Evolutionary conservation across 805 yeast species (phyloP).

Genomic region (Wilhelminamyces savonicus): DNA sequence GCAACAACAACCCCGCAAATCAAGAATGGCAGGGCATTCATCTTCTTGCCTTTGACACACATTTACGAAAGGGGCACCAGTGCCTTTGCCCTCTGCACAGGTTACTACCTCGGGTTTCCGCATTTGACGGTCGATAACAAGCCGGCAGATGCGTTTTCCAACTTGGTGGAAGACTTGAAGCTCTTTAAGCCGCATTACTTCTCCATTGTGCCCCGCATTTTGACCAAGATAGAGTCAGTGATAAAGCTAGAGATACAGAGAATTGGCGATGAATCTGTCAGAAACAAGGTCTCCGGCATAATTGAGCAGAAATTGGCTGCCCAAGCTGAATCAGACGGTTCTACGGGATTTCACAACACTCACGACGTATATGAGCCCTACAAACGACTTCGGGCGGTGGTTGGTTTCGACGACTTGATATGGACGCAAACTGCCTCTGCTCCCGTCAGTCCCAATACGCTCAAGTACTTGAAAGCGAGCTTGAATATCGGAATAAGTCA

Average conservation of each 20-base stretch:
- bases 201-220: slow-evolving; percentile 33
- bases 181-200: slow-evolving; percentile 21
- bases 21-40: slow-evolving; percentile 10
- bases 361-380: slow-evolving; percentile 12
- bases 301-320: slow-evolving; percentile 4
- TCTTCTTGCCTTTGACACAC: slow-evolving; percentile 54
- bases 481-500: slow-evolving; percentile 13
- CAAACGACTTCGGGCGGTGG: slow-evolving; percentile 3
- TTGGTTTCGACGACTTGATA: slow-evolving; percentile 12
- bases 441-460: slow-evolving; percentile 17
- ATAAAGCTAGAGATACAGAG: slow-evolving; percentile 27
- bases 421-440: slow-evolving; percentile 28
- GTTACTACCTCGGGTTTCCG: slow-evolving; percentile 50
- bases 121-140: slow-evolving; percentile 8
- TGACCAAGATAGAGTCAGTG: slow-evolving; percentile 34
- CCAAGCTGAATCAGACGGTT: slow-evolving; percentile 6
- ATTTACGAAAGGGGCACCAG: slow-evolving; percentile 47
- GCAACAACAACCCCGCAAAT: slow-evolving; percentile 16
- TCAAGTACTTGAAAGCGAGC: slow-evolving; percentile 18
- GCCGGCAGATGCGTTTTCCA: slow-evolving; percentile 11
- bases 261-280: neutral
- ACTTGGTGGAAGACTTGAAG: slow-evolving; percentile 23
- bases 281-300: slow-evolving; percentile 4
- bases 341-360: slow-evolving; percentile 2
- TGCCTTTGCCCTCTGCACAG: slow-evolving; percentile 39